Evolutionary conservation across 768 basidiomycete species (phyloP), one percentile per base, ranked within the genome.

Genomic region (Macrolepiota fuliginosa): DNA sequence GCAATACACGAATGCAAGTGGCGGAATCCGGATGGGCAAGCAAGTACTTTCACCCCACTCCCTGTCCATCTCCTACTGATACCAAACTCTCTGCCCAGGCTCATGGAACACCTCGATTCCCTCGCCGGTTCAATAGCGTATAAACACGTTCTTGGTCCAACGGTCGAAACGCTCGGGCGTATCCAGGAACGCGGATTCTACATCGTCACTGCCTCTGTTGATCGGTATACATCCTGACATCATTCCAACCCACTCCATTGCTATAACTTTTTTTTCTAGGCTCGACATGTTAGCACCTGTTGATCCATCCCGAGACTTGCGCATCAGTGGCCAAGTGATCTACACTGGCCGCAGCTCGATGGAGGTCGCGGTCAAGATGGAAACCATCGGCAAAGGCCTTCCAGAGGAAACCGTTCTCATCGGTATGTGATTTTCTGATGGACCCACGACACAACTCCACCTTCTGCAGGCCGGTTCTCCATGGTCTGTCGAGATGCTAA

Each of bases 331-430:
- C 0, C 91, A 93, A 67, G 91, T 94, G 19, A 87, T 92, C 36
- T 89, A 88, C 65, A 88, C 88, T 0, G 92, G 91, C 0, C 77
- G 70, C 51, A 89, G 87, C 58, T 91, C 89, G 0, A 90, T 94
- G 85, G 91, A 94, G 69, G 85, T 94, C n/a, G 89, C 85, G 3
- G 88, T 95, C 46, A 90, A 89, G 70, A 90, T 94, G 88, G 90
- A 93, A 69, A 84, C 79, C 2, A 72, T 87, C 29, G 78, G 78
- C 19, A 68, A 67, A n/a, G 76, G 76, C 17, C 75, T 75, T 35
- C 73, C 76, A 4, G 83, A 84, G 17, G 80, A 86, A 64, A 88
- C 89, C 7, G 81, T 91, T 35, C 76, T 91, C 65, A 75, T 93
- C 42, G 90, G 91, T 86, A 68, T 51, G 37, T 54, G 39, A 19